A percentile compares a stretch with the other conserved stretches of the same genome.
These are phyloP conservation scores for Quambalaria eucalypti DNA, from an alignment of 1,284 basidiomycete species.

Conservation along the genomic window DNA sequence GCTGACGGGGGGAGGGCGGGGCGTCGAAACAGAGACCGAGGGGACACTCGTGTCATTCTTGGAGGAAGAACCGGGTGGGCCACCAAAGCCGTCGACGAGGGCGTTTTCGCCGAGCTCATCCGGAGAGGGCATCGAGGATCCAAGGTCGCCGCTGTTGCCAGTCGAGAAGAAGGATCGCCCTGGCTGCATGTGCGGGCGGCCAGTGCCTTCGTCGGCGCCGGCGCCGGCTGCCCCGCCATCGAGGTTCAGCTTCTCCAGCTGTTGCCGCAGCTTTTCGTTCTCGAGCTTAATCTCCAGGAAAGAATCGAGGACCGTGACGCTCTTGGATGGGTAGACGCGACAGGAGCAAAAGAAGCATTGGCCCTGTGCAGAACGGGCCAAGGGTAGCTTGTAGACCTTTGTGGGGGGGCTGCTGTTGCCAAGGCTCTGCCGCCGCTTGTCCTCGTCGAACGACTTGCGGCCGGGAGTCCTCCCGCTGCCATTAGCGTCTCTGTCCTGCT, in stretches of 20 bases:
- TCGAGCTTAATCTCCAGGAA: slow-evolving; percentile 43
- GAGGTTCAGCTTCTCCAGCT: slow-evolving; percentile 24
- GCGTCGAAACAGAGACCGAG: neutral
- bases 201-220: slow-evolving; percentile 2
- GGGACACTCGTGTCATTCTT: neutral
- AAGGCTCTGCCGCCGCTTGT: neutral
- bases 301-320: slow-evolving; percentile 37
- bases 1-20: neutral
- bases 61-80: neutral
- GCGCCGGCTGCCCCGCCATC: slow-evolving; percentile 1
- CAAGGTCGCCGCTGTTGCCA: no score
- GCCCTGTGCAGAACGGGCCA: slow-evolving; percentile 1
- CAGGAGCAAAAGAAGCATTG: slow-evolving; percentile 39
- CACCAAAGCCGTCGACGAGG: neutral
- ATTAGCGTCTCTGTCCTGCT: neutral
- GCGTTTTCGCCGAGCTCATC: neutral
- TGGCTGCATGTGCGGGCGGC: neutral
- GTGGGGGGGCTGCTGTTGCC: neutral
- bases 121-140: no score
- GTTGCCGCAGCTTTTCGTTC: slow-evolving; percentile 32
- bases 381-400: slow-evolving; percentile 8
- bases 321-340: slow-evolving; percentile 35
- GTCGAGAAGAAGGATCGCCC: no score
- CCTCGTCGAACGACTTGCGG: slow-evolving; percentile 5
- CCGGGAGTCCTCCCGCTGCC: no score